Percentiles rank a stretch among this genome's conserved stretches.
Evolutionary conservation across 1,139 yeast genomes (phyloP).

Genomic region (Hemisphaericaspora lyxosophila): DNA sequence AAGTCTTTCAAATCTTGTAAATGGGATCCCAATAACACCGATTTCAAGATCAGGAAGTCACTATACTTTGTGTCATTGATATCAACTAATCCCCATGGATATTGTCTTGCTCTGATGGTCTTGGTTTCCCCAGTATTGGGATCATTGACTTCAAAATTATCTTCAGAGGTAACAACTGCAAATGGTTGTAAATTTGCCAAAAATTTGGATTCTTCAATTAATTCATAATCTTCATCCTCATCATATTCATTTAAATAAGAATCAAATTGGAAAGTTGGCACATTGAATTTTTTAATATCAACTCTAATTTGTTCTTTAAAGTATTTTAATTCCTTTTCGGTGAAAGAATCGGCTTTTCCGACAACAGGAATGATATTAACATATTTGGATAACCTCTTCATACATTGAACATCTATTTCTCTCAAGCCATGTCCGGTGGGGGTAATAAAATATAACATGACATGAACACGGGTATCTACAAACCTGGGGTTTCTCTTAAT

Average conservation of each 20-base stretch:
- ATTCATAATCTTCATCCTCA: slow-evolving; percentile 66
- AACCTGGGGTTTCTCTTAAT: slow-evolving; percentile 85
- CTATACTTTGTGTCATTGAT: slow-evolving; percentile 77
- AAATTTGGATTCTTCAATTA: slow-evolving; percentile 76
- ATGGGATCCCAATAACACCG: slow-evolving; percentile 87
- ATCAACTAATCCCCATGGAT: slow-evolving; percentile 94
- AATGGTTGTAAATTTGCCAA: slow-evolving; percentile 80
- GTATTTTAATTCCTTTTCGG: slow-evolving; percentile 64
- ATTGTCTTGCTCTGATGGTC: slow-evolving; percentile 73
- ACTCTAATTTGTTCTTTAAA: slow-evolving; percentile 58
- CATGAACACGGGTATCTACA: slow-evolving; percentile 75
- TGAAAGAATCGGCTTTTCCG: slow-evolving; percentile 84
- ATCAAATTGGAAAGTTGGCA: slow-evolving; percentile 82
- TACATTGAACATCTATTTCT: slow-evolving; percentile 73
- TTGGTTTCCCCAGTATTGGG: slow-evolving; percentile 47
- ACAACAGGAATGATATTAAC: slow-evolving; percentile 89
- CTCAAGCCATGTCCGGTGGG: slow-evolving; percentile 79
- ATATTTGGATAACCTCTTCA: slow-evolving; percentile 72
- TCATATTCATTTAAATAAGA: slow-evolving; percentile 44
- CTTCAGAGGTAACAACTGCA: slow-evolving; percentile 78
- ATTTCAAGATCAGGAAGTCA: slow-evolving; percentile 80
- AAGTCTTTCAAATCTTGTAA: slow-evolving; percentile 89
- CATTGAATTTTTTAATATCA: slow-evolving; percentile 73
- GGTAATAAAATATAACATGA: slow-evolving; percentile 65
- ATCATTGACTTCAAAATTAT: slow-evolving; percentile 50